Percentiles rank a stretch among this genome's conserved stretches.
Conservation (phyloP, 2,329 filamentous ascomycete species). For the Aspergillus ibericus region DNA sequence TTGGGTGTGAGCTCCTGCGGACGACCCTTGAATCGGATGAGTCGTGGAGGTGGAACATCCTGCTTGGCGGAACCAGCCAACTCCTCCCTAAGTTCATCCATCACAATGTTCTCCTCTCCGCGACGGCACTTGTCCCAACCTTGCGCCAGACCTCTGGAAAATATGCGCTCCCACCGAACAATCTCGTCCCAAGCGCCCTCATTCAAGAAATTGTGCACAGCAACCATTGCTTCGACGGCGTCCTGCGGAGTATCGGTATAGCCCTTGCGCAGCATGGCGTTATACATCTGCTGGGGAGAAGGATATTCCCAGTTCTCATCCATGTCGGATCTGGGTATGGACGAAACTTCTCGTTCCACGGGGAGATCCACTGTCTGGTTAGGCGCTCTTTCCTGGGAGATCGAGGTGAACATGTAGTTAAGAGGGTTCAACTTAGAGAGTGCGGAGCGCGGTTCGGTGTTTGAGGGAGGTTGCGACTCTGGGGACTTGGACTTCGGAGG, state of each 20-base stretch:
- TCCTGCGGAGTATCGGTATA: constrained; percentile 92
- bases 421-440: constrained; percentile 72
- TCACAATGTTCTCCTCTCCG: constrained; percentile 67
- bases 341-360: constrained; percentile 77
- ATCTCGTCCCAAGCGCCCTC: constrained; percentile 98
- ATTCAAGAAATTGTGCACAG: constrained; percentile 96
- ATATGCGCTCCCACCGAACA: constrained; percentile 86
- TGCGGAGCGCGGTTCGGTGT: constrained; percentile 45
- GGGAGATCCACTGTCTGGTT: constrained; percentile 74
- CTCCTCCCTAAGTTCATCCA: constrained; percentile 56
- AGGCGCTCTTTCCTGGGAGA: constrained; percentile 76
- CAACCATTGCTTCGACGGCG: constrained; percentile 94
- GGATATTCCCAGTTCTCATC: constrained; percentile 94
- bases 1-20: constrained; percentile 91
- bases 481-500: constrained; percentile 32
- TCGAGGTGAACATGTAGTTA: constrained; percentile 91
- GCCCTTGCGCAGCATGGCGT: constrained; percentile 92
- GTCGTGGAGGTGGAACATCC: constrained; percentile 59
- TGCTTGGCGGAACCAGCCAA: constrained; percentile 31
- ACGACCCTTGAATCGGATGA: constrained; percentile 84
- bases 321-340: constrained; percentile 79
- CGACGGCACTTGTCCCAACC: constrained; percentile 73
- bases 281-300: constrained; percentile 99
- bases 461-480: constrained; percentile 34
- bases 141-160: constrained; percentile 67